phyloP scores from a whole-genome alignment of 73 alveolate species.

The Symbiodinium natans region DNA sequence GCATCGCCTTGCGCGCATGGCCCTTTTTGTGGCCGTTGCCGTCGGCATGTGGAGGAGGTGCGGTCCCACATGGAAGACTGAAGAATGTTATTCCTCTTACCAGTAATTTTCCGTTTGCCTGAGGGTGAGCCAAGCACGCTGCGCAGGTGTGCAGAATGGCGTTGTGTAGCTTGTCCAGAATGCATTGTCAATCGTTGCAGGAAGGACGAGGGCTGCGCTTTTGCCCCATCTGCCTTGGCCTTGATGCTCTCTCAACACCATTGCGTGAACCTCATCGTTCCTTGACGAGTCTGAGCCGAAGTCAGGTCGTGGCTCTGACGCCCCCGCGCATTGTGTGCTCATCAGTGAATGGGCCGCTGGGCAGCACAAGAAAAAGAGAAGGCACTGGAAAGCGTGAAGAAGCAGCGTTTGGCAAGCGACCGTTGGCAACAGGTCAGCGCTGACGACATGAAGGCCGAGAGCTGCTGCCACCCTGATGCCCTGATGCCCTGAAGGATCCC shows the following conservation, averaged over 20 bases:
- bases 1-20: constrained; percentile 72
- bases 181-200: not conserved
- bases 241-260: not conserved
- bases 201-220: constrained; percentile 39
- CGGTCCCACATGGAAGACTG: not conserved
- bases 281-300: no score
- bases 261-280: no score
- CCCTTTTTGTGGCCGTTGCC: constrained; percentile 63
- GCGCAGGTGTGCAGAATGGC: no score
- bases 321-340: constrained; percentile 9
- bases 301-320: not conserved
- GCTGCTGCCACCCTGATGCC: no score
- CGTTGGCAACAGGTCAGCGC: constrained; percentile 7
- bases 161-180: no score
- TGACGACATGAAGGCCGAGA: not conserved
- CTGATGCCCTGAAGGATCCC: no score
- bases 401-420: no score
- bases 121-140: no score
- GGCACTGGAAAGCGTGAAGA: no score
- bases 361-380: no score
- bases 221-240: constrained; percentile 28
- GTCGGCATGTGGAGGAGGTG: constrained; percentile 54
- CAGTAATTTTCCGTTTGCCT: no score
- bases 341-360: not conserved
- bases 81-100: not conserved